A percentile compares a stretch with the other conserved stretches of the same genome.
These are phyloP conservation scores for Saccharomycopsis oosterbeekiorum DNA, from an alignment of 805 yeast genomes.

Conservation along the genomic window DNA sequence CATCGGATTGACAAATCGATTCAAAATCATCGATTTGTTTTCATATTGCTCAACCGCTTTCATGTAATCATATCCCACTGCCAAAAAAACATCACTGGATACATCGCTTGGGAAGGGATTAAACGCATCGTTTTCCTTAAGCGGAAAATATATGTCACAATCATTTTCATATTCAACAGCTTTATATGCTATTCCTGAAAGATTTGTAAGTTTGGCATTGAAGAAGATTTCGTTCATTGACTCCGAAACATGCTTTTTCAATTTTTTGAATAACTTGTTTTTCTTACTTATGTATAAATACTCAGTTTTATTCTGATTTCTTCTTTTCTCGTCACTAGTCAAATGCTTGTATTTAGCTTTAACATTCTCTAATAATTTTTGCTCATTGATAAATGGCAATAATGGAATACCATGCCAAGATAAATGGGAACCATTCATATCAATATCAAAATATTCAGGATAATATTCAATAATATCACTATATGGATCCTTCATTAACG, in stretches of 20 bases:
- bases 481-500: constrained; percentile 66
- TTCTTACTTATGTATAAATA: constrained; percentile 57
- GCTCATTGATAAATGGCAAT: constrained; percentile 83
- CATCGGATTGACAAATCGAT: constrained; percentile 61
- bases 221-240: constrained; percentile 21
- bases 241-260: constrained; percentile 26
- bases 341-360: constrained; percentile 51
- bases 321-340: constrained; percentile 53
- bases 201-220: constrained; percentile 23
- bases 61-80: constrained; percentile 29
- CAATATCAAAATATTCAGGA: constrained; percentile 80
- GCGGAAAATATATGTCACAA: constrained; percentile 34
- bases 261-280: constrained; percentile 35
- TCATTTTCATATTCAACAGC: constrained; percentile 29
- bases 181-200: constrained; percentile 25
- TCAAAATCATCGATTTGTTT: constrained; percentile 68
- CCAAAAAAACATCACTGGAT: constrained; percentile 30
- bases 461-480: constrained; percentile 87
- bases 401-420: constrained; percentile 92
- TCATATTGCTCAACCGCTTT: constrained; percentile 45
- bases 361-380: constrained; percentile 58
- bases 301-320: constrained; percentile 67
- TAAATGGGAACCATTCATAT: constrained; percentile 93
- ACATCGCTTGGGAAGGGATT: constrained; percentile 36
- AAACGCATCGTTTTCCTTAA: constrained; percentile 28